A percentile compares a stretch with the other conserved stretches of the same genome.
These are phyloP conservation scores for Podospora conica DNA, from an alignment of 495 filamentous ascomycete genomes.

Conservation along the genomic window DNA sequence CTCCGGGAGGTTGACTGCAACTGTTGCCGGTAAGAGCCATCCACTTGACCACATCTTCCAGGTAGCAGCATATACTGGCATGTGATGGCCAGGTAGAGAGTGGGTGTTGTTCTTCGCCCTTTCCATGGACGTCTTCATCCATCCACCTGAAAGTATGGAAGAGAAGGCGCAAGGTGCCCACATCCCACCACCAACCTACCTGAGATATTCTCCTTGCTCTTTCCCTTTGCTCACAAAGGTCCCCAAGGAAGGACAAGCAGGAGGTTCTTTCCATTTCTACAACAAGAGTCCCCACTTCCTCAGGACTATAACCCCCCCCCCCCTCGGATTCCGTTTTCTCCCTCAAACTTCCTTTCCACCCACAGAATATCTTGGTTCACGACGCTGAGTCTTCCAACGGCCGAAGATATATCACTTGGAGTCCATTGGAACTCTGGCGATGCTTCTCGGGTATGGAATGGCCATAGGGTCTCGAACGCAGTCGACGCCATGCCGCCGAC, in stretches of 20 bases:
- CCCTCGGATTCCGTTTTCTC: not conserved
- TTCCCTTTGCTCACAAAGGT: no score
- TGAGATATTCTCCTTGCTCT: no score
- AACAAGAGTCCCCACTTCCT: not conserved
- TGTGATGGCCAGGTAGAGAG: not conserved
- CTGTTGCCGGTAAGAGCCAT: not conserved
- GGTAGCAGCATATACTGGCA: no score
- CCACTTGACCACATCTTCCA: not conserved
- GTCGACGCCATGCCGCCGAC: not conserved
- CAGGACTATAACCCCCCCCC: not conserved
- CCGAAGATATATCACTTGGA: not conserved
- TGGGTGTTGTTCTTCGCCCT: not conserved
- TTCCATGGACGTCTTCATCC: no score
- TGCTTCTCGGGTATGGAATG: not conserved
- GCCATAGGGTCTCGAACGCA: not conserved
- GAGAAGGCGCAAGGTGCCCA: no score
- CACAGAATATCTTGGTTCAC: not conserved
- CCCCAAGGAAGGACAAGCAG: not conserved
- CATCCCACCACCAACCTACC: no score
- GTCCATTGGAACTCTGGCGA: no score
- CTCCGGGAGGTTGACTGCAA: not conserved
- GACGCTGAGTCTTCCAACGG: not conserved
- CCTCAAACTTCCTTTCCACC: not conserved
- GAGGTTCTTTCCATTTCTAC: no score
- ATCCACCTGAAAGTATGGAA: no score